Evolutionary conservation across 2,329 filamentous ascomycete species (phyloP).

Genomic region (Aspergillus novofumigatus): DNA sequence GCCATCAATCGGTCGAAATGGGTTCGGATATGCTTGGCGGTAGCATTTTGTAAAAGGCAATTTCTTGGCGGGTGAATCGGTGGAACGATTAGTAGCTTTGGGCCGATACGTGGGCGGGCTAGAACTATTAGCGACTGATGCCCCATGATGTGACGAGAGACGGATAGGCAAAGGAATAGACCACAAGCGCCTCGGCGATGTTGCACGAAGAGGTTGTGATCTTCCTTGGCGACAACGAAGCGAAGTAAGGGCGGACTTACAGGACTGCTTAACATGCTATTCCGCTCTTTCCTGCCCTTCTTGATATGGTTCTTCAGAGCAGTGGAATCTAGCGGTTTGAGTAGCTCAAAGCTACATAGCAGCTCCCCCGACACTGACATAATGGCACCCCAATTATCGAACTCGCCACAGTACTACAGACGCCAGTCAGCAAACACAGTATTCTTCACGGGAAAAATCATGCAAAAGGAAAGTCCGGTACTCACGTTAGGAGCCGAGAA

Average conservation of each 20-base stretch:
- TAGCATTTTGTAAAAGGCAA: slow-evolving; percentile 17
- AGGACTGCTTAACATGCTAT: slow-evolving; percentile 93
- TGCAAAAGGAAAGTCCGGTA: slow-evolving; percentile 18
- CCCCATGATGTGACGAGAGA: slow-evolving; percentile 1
- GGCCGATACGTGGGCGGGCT: slow-evolving; percentile 44
- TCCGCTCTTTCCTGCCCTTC: slow-evolving; percentile 90
- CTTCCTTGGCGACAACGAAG: slow-evolving; percentile 18
- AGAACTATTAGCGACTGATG: slow-evolving; percentile 17
- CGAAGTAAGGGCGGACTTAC: slow-evolving; percentile 54
- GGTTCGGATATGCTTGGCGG: slow-evolving; percentile 14
- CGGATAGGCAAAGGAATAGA: slow-evolving; percentile 2
- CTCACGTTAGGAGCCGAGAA: slow-evolving; percentile 96
- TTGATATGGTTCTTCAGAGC: slow-evolving; percentile 98
- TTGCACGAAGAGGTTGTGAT: slow-evolving; percentile 16
- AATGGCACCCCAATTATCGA: slow-evolving; percentile 98
- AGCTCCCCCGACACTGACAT: slow-evolving; percentile 96
- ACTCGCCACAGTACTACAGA: slow-evolving; percentile 90
- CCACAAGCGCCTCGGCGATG: slow-evolving; percentile 19
- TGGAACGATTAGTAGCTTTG: slow-evolving; percentile 39
- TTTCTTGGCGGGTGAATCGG: slow-evolving; percentile 18
- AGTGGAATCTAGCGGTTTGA: slow-evolving; percentile 94
- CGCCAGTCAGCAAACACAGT: slow-evolving; percentile 19
- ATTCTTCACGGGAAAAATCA: background rate
- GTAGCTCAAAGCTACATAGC: slow-evolving; percentile 91
- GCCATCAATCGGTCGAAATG: slow-evolving; percentile 4